A percentile compares a stretch with the other conserved stretches of the same genome.
Conservation (phyloP, 768 basidiomycete genomes). For the Flagelloscypha sp. region DNA sequence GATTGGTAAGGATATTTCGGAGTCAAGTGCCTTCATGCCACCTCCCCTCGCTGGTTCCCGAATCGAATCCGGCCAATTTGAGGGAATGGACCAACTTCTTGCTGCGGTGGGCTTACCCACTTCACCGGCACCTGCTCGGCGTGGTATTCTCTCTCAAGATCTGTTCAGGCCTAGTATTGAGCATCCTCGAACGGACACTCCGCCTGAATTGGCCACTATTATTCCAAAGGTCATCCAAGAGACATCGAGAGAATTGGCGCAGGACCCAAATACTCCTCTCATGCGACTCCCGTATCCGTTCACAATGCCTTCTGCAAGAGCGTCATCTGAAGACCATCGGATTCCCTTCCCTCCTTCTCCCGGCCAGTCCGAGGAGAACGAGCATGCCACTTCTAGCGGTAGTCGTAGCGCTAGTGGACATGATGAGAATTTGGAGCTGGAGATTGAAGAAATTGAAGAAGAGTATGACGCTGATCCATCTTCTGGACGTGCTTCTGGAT, state of each 20-base stretch:
- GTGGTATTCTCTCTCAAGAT: conserved; percentile 54
- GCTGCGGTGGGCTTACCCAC: conserved; percentile 48
- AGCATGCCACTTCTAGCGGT: conserved; percentile 14
- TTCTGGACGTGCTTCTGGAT: conserved; percentile 63
- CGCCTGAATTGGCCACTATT: conserved; percentile 28
- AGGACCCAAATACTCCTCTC: conserved; percentile 32
- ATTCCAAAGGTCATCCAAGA: conserved; percentile 40
- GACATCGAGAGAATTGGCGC: conserved; percentile 37
- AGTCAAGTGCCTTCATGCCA: conserved; percentile 20
- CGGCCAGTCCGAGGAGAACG: conserved; percentile 19
- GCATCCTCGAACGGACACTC: conserved; percentile 13
- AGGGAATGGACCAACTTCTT: conserved; percentile 51
- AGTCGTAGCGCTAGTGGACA: conserved; percentile 19
- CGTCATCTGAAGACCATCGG: conserved; percentile 48
- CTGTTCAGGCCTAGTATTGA: conserved; percentile 48
- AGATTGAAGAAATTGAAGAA: conserved; percentile 35
- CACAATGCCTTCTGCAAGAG: conserved; percentile 43
- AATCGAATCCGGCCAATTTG: conserved; percentile 29
- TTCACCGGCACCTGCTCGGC: conserved; percentile 43
- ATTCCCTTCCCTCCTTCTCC: conserved; percentile 75
- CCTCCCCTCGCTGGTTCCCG: conserved; percentile 11
- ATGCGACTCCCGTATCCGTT: conserved; percentile 67
- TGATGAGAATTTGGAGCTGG: conserved; percentile 27
- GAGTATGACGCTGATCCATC: conserved; percentile 34
- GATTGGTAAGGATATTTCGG: conserved; percentile 14